These are phyloP conservation scores for Leptographium flavum DNA, from an alignment of 2,329 filamentous ascomycete species.

Conservation along the genomic window DNA sequence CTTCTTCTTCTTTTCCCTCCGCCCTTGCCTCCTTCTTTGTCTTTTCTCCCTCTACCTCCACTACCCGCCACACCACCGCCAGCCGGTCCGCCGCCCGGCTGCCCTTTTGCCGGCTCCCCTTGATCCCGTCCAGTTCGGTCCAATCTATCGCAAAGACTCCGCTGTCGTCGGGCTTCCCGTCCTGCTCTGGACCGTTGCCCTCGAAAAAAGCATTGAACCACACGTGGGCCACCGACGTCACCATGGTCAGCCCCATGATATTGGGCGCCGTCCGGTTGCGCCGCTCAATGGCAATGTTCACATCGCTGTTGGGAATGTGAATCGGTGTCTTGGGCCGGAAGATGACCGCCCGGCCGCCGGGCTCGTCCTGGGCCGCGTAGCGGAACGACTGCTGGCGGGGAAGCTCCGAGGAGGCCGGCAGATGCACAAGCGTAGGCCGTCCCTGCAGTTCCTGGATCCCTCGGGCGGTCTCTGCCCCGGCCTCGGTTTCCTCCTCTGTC, in stretches of 20 bases:
- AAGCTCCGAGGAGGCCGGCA: not conserved
- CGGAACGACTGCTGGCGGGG: not conserved
- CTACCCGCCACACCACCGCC: conserved; percentile 66
- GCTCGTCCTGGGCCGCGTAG: conserved; percentile 20
- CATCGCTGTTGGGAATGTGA: conserved; percentile 63
- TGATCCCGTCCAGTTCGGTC: conserved; percentile 80
- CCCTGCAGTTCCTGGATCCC: too few relatives aligned
- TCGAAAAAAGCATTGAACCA: conserved; percentile 98
- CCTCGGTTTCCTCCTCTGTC: not conserved
- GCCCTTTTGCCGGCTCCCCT: conserved; percentile 73
- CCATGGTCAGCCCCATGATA: conserved; percentile 66
- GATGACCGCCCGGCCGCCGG: conserved; percentile 59
- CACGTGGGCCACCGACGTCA: conserved; percentile 83
- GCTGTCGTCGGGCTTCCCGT: conserved; percentile 50
- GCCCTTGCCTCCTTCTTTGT: conserved; percentile 7
- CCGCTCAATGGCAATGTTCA: conserved; percentile 82
- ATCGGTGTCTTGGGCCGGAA: conserved; percentile 59
- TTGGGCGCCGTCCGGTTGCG: conserved; percentile 65
- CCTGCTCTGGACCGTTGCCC: conserved; percentile 56
- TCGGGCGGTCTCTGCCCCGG: not conserved
- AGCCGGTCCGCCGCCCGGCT: conserved; percentile 68
- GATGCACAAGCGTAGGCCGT: not conserved
- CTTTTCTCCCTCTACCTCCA: conserved; percentile 7
- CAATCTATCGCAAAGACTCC: conserved; percentile 47
- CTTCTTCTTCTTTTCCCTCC: not conserved